Evolutionary conservation across 2,329 filamentous ascomycete genomes (phyloP).

Genomic region (Aspergillus luchuensis): DNA sequence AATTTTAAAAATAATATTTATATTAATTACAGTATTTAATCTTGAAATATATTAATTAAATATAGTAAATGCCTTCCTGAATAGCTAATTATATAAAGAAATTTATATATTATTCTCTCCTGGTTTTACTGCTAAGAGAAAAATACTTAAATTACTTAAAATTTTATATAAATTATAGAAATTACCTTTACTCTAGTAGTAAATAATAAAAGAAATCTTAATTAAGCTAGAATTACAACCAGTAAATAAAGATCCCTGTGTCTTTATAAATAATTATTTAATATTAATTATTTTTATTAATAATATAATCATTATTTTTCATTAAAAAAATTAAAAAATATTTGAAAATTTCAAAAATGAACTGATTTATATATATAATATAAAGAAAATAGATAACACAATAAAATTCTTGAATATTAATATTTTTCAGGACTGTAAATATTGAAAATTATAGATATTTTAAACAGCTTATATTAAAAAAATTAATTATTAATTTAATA

Average conservation of each 20-base stretch:
- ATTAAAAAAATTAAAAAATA: background rate
- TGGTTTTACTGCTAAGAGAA: background rate
- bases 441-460: background rate
- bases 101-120: background rate
- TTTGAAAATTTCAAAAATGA: background rate
- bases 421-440: background rate
- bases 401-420: background rate
- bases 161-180: background rate
- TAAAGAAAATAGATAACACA: background rate
- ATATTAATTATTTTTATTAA: background rate
- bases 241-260: background rate
- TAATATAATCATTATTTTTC: background rate
- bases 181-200: background rate
- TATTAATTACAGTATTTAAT: background rate
- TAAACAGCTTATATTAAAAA: background rate
- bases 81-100: background rate
- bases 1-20: too few species aligned
- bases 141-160: background rate
- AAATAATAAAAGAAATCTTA: background rate
- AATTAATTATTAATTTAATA: background rate
- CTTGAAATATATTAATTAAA: background rate
- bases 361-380: background rate
- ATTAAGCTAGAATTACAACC: background rate
- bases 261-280: background rate
- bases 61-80: background rate